phyloP scores from a whole-genome alignment of 1,284 basidiomycete genomes.

The Sporisorium scitamineum region DNA sequence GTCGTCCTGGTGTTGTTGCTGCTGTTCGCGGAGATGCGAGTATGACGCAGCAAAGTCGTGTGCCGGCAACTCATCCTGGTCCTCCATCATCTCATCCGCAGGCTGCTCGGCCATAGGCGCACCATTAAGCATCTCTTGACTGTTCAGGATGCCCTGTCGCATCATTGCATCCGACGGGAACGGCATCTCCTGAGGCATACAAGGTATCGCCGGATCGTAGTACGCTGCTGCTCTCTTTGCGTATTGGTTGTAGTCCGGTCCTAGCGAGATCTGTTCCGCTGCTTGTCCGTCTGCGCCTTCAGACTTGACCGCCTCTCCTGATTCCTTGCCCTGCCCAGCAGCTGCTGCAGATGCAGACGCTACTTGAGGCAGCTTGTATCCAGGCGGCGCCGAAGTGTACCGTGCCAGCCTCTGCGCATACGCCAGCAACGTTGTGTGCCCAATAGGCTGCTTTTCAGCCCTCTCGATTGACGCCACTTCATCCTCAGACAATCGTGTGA shows the following conservation, averaged over 20 bases:
- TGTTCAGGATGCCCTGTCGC: conserved; percentile 60
- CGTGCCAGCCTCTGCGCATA: conserved; percentile 57
- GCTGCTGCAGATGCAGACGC: background rate
- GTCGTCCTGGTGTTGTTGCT: conserved; percentile 44
- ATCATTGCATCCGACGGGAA: conserved; percentile 60
- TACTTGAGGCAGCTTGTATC: conserved; percentile 46
- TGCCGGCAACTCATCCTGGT: conserved; percentile 22
- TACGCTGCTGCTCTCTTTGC: conserved; percentile 55
- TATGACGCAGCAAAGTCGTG: conserved; percentile 35
- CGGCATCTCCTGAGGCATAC: conserved; percentile 61
- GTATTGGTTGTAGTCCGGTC: conserved; percentile 56
- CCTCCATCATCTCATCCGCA: conserved; percentile 19
- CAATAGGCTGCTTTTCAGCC: conserved; percentile 45
- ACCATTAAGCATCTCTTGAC: conserved; percentile 43
- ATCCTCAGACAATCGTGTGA: conserved; percentile 29
- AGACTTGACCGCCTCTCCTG: background rate
- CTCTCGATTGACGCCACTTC: conserved; percentile 37
- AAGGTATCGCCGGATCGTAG: conserved; percentile 59
- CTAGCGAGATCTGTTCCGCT: conserved; percentile 21
- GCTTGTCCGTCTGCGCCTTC: conserved; percentile 6
- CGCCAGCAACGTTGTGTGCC: conserved; percentile 32
- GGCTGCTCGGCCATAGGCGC: conserved; percentile 37
- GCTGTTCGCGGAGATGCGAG: conserved; percentile 35
- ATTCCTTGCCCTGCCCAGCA: background rate
- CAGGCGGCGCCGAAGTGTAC: conserved; percentile 58